Evolutionary conservation across 78 protist genomes (phyloP), one percentile per base, ranked within the genome.

Genomic region (Ministeria vibrans): DNA sequence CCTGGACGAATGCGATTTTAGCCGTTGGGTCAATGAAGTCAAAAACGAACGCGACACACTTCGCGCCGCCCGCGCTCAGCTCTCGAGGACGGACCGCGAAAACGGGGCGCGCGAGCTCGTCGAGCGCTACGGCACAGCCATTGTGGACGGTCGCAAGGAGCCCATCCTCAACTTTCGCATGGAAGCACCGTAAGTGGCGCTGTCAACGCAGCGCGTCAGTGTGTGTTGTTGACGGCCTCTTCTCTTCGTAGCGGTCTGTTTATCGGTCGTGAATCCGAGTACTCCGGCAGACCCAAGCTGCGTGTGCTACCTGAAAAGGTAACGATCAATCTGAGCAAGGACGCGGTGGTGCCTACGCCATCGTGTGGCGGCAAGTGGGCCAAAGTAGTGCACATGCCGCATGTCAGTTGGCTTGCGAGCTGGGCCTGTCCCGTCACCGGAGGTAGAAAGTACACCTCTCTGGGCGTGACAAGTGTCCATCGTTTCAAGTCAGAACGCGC

Each of bases 221-320:
- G n/a, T n/a, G n/a, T n/a, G n/a, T n/a, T n/a, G n/a, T n/a, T n/a
- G n/a, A n/a, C n/a, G n/a, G n/a, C n/a, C n/a, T n/a, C n/a, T n/a
- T n/a, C n/a, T n/a, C n/a, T n/a, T n/a, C n/a, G n/a, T n/a, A n/a
- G n/a, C n/a, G 98, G 98, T 3, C 88, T 98, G 46, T 98, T 96
- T 88, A 90, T 92, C n/a, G 99, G 99, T 9, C 91, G 99, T 32
- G 99, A 99, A 4, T n/a, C n/a, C 55, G 90, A 77, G n/a, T 99
- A 98, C 86, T 99, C 99, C 18, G 99, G 99, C 46, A 71, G 18
- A 75, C 53, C 96, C 38, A 98, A 97, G 82, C 83, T 70, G 23
- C 89, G 99, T 30, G 81, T 98, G 49, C 2, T 27, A 43, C 99
- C 99, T 9, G 98, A 95, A 46, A 95, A 96, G 49, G 86, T 98